Conservation (phyloP, 1,284 basidiomycete species). For the Cryptococcus sp. region DNA sequence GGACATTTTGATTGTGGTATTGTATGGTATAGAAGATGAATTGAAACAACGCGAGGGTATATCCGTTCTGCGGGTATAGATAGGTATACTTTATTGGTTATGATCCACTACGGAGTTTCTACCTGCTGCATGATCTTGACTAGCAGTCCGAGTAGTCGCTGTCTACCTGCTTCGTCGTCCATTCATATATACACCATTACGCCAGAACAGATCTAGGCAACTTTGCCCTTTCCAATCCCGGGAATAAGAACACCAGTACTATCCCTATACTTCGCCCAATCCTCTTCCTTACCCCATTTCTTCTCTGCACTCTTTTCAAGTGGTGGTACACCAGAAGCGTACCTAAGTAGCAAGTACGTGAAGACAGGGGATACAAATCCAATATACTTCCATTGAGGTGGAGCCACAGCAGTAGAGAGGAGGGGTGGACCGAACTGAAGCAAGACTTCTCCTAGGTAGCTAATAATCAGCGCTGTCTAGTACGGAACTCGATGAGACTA, state of each 20-base stretch:
- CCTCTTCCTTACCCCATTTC: slow-evolving; percentile 61
- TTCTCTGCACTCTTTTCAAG: slow-evolving; percentile 63
- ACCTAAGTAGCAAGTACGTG: slow-evolving; percentile 59
- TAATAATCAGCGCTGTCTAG: slow-evolving; percentile 31
- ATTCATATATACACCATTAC: no score
- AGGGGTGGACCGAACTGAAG: slow-evolving; percentile 69
- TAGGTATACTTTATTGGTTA: no score
- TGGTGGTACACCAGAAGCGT: slow-evolving; percentile 62
- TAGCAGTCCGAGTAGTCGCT: no score
- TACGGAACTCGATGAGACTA: not conserved
- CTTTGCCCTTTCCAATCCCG: slow-evolving; percentile 26
- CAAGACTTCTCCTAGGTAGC: slow-evolving; percentile 72
- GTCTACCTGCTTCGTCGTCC: no score
- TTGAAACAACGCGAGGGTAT: no score
- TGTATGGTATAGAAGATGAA: no score
- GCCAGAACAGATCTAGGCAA: not conserved
- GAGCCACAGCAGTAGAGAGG: slow-evolving; percentile 55
- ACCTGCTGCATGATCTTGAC: no score
- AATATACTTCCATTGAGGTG: slow-evolving; percentile 39
- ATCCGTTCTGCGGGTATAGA: no score
- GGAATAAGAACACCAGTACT: slow-evolving; percentile 27
- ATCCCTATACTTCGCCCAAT: slow-evolving; percentile 64
- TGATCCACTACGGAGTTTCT: no score
- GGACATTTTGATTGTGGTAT: no score
- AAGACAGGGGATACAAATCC: slow-evolving; percentile 62